Evolutionary conservation across 805 yeast genomes (phyloP).

Genomic region (Kodamaea laetipori): DNA sequence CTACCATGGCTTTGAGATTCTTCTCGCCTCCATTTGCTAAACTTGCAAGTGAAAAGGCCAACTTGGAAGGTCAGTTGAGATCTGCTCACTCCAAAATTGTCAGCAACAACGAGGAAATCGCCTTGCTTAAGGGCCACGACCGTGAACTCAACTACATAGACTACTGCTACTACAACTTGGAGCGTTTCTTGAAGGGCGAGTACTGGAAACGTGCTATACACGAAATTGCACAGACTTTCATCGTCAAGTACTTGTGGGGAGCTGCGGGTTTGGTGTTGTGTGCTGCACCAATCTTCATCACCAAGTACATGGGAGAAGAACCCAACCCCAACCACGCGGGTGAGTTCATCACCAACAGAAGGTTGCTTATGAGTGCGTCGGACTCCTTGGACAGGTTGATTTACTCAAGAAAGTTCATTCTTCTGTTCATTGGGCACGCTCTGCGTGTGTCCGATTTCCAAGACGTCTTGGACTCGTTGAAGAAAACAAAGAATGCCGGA

Average conservation of each 20-base stretch:
- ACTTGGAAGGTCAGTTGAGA: constrained; percentile 82
- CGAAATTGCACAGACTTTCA: constrained; percentile 82
- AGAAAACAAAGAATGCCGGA: constrained; percentile 14
- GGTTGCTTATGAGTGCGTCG: constrained; percentile 79
- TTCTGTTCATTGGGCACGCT: constrained; percentile 82
- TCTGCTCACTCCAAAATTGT: constrained; percentile 81
- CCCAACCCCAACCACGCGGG: constrained; percentile 59
- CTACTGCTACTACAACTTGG: constrained; percentile 77
- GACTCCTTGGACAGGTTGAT: constrained; percentile 87
- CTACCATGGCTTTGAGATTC: constrained; percentile 69
- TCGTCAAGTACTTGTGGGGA: constrained; percentile 93
- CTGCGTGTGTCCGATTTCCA: constrained; percentile 72
- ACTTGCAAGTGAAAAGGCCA: constrained; percentile 72
- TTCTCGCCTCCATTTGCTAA: constrained; percentile 91
- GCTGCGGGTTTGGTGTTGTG: constrained; percentile 90
- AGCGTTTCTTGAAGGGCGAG: constrained; percentile 73
- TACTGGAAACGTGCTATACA: constrained; percentile 75
- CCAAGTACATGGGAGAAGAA: constrained; percentile 49
- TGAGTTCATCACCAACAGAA: constrained; percentile 85
- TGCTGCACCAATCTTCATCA: constrained; percentile 82
- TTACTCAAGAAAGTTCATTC: constrained; percentile 79
- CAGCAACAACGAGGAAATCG: constrained; percentile 81
- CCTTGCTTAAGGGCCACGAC: constrained; percentile 76
- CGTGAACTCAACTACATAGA: constrained; percentile 79
- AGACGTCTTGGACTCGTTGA: constrained; percentile 52